phyloP scores from a whole-genome alignment of 148 eudicot genomes.

The Rhododendron simsii region DNA sequence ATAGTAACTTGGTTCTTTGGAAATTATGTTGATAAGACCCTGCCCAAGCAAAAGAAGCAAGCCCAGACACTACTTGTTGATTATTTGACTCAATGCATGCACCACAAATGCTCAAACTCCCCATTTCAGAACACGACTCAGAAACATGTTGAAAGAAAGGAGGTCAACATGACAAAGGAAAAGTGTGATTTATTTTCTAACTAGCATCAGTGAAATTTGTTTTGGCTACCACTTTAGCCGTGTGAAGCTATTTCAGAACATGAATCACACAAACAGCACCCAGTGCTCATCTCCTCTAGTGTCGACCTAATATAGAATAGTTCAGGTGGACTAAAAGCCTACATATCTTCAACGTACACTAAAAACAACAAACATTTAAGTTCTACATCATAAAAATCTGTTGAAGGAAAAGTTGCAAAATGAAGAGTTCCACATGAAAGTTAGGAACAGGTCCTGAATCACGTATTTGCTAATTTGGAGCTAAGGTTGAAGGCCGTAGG shows the following conservation, averaged over 20 bases:
- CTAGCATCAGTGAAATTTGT: not conserved
- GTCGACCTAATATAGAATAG: not conserved
- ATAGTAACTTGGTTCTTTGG: not conserved
- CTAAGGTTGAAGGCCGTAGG: not conserved
- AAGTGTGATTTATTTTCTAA: not conserved
- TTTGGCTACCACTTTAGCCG: not conserved
- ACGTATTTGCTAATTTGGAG: not conserved
- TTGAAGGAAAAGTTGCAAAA: not conserved
- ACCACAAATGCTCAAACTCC: constrained; percentile 10
- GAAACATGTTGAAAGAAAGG: not conserved
- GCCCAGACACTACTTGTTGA: not conserved
- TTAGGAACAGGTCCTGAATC: not conserved
- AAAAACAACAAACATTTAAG: not conserved
- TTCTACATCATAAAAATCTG: not conserved
- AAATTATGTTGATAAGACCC: not conserved
- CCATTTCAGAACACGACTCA: not conserved
- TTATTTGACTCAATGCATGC: not conserved
- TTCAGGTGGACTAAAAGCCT: not conserved
- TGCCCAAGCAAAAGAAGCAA: not conserved
- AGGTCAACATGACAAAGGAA: not conserved
- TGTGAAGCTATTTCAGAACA: constrained; percentile 1
- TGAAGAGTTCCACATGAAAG: not conserved
- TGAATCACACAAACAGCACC: not conserved
- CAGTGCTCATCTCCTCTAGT: not conserved
- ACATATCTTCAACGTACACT: not conserved